Evolutionary conservation across 768 basidiomycete species (phyloP).

Genomic region (Royoungia palumana): DNA sequence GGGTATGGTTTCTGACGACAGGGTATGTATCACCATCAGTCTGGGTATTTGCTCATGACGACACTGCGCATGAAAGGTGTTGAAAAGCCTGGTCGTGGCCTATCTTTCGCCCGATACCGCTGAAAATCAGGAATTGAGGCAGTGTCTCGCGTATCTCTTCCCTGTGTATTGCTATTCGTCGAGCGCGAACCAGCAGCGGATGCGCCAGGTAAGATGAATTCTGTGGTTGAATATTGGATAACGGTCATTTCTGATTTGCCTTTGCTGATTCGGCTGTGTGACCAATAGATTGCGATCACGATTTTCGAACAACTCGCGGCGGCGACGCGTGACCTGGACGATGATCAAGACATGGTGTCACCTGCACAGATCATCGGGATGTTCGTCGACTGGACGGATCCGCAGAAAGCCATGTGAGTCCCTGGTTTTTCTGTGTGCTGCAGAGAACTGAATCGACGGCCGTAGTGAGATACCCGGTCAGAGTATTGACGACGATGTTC

Average conservation of each 20-base stretch:
- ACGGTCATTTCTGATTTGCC: too few species aligned
- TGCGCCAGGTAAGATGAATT: constrained; percentile 44
- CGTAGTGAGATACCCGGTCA: constrained; percentile 41
- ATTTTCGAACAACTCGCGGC: constrained; percentile 60
- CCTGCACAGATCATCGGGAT: constrained; percentile 73
- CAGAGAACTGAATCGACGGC: neutral
- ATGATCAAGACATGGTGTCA: constrained; percentile 69
- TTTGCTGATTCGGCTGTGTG: too few species aligned
- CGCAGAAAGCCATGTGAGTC: constrained; percentile 61
- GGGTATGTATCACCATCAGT: constrained; percentile 41
- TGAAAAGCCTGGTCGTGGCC: constrained; percentile 48
- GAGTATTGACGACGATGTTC: constrained; percentile 39
- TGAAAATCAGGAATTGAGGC: constrained; percentile 79
- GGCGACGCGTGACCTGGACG: constrained; percentile 62
- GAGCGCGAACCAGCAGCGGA: constrained; percentile 63
- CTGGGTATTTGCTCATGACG: neutral
- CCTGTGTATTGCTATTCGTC: constrained; percentile 85
- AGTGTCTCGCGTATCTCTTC: constrained; percentile 85
- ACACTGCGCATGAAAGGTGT: constrained; percentile 33
- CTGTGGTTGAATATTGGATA: too few species aligned
- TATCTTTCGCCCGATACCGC: constrained; percentile 81
- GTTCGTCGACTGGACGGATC: constrained; percentile 87
- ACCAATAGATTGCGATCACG: constrained; percentile 61
- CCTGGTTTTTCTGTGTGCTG: constrained; percentile 8
- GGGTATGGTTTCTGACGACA: constrained; percentile 69